Conservation (phyloP, 371 early-diverging fungal species). For the Lichtheimia corymbifera region DNA sequence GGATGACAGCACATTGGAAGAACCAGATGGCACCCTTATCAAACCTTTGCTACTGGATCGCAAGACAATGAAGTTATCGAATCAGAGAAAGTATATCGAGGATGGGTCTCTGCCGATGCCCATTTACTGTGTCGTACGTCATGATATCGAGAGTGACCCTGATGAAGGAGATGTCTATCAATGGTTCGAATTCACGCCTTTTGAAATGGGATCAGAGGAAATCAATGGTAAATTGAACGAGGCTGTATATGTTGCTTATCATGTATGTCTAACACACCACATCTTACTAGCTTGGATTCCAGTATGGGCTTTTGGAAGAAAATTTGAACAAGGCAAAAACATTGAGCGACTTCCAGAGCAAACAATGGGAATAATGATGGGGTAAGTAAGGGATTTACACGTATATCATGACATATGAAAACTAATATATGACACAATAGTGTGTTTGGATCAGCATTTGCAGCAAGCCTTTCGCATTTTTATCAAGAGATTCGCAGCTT, state of each 20-base stretch:
- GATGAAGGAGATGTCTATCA: slow-evolving; percentile 51
- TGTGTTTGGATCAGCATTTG: slow-evolving; percentile 67
- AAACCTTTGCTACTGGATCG: slow-evolving; percentile 23
- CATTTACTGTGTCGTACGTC: slow-evolving; percentile 74
- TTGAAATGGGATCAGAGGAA: slow-evolving; percentile 77
- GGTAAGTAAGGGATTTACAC: slow-evolving; percentile 20
- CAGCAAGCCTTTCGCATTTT: slow-evolving; percentile 66
- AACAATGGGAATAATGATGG: slow-evolving; percentile 61
- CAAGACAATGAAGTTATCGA: slow-evolving; percentile 34
- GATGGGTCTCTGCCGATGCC: slow-evolving; percentile 73
- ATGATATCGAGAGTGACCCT: slow-evolving; percentile 23
- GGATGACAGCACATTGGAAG: background rate
- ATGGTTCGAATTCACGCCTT: slow-evolving; percentile 83
- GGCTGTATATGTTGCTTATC: background rate
- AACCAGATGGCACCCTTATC: background rate
- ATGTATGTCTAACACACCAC: background rate
- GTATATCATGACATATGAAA: no score
- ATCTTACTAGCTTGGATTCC: slow-evolving; percentile 64
- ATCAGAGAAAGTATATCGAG: slow-evolving; percentile 50
- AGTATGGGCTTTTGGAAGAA: slow-evolving; percentile 74
- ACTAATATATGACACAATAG: background rate
- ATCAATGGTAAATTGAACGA: slow-evolving; percentile 49
- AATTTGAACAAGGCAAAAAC: slow-evolving; percentile 60
- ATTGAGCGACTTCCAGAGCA: slow-evolving; percentile 63
- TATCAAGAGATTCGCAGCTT: slow-evolving; percentile 56